Percentiles rank a stretch among this genome's conserved stretches.
phyloP scores from a whole-genome alignment of 257 asterid species.

The Lycium barbarum region DNA sequence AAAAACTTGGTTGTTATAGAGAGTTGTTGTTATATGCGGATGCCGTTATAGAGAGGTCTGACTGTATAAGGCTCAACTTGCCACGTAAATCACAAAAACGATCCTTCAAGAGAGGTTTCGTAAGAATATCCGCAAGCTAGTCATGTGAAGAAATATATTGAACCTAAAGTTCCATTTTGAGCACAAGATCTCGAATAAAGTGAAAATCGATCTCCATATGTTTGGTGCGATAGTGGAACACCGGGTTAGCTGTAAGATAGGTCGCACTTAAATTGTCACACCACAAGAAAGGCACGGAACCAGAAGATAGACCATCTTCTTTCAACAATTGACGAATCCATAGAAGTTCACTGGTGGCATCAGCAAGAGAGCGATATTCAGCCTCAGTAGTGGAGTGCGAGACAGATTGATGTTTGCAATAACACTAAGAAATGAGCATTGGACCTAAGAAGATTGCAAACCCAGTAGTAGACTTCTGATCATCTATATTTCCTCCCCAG shows the following conservation, averaged over 20 bases:
- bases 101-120: background rate
- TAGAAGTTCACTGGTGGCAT: background rate
- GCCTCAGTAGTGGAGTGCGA: background rate
- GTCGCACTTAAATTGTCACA: background rate
- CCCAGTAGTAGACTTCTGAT: background rate
- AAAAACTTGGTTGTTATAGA: too few species aligned
- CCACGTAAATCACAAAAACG: background rate
- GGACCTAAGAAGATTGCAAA: background rate
- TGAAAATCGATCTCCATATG: background rate
- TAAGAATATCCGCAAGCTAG: background rate
- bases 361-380: background rate
- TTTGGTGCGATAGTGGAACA: background rate
- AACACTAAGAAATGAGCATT: background rate
- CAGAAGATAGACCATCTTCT: background rate
- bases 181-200: background rate
- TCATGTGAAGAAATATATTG: background rate
- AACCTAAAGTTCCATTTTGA: background rate
- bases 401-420: background rate
- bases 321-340: background rate
- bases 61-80: background rate
- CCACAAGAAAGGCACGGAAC: background rate
- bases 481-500: background rate
- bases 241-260: background rate
- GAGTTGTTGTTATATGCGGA: too few species aligned
- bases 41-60: too few species aligned